Percentiles rank a stretch among this genome's conserved stretches.
Conservation (phyloP, 345 rosid genomes). For the Melastoma malabathricum region DNA sequence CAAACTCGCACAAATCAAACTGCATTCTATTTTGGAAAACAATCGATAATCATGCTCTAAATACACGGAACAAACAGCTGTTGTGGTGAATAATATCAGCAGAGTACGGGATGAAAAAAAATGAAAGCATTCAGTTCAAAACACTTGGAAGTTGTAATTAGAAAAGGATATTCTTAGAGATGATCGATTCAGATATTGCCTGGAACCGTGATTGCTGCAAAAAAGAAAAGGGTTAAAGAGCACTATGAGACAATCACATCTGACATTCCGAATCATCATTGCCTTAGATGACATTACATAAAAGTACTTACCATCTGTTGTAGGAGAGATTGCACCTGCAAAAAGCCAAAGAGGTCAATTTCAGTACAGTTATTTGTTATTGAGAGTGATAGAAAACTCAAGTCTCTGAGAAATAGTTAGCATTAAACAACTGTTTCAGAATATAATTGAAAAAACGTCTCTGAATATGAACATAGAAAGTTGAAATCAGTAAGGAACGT, state of each 20-base stretch:
- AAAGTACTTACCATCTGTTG: slow-evolving; percentile 63
- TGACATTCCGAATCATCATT: neutral
- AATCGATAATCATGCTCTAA: too few relatives aligned
- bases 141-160: neutral
- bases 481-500: too few relatives aligned
- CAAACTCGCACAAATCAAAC: too few relatives aligned
- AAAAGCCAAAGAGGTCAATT: neutral
- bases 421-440: too few relatives aligned
- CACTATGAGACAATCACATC: neutral
- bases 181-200: slow-evolving; percentile 81
- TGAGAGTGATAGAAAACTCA: neutral
- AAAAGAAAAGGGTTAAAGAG: neutral
- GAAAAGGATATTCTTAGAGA: slow-evolving; percentile 86
- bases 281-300: slow-evolving; percentile 5
- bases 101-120: neutral
- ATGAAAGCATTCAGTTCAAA: neutral
- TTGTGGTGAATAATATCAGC: neutral
- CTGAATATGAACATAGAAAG: too few relatives aligned
- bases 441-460: too few relatives aligned
- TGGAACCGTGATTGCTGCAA: slow-evolving; percentile 89
- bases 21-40: too few relatives aligned
- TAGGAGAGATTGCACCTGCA: slow-evolving; percentile 81
- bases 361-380: neutral
- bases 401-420: too few relatives aligned
- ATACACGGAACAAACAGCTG: too few relatives aligned